Percentiles rank a stretch among this genome's conserved stretches.
These are phyloP conservation scores for Saccharomyces hybrid DNA, from an alignment of 1,139 yeast species.

Conservation along the genomic window DNA sequence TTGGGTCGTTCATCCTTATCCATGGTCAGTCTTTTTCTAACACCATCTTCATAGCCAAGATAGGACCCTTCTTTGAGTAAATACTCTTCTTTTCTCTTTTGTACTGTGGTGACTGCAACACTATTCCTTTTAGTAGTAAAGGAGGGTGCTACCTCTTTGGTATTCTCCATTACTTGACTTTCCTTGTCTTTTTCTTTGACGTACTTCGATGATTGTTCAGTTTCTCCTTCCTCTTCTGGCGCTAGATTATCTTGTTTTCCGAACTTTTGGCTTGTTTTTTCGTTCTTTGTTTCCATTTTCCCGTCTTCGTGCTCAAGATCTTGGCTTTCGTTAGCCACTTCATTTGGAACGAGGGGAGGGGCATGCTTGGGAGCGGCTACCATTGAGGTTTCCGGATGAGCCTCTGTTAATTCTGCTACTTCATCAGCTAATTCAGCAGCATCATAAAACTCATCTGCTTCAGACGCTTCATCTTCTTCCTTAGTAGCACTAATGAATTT, in stretches of 20 bases:
- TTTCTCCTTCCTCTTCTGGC: neutral
- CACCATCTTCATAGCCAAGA: constrained; percentile 81
- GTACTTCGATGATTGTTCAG: neutral
- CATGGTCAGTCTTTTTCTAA: constrained; percentile 59
- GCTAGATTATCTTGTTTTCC: neutral
- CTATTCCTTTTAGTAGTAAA: constrained; percentile 1
- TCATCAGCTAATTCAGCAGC: constrained; percentile 55
- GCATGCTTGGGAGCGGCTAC: neutral
- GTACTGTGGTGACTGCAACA: constrained; percentile 33
- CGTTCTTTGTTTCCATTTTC: neutral
- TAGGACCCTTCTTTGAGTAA: constrained; percentile 57
- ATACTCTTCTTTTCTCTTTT: constrained; percentile 37
- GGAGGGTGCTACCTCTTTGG: neutral
- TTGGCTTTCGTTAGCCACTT: constrained; percentile 15
- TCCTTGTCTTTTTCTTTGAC: neutral
- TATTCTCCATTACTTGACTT: neutral
- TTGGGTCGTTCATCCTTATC: constrained; percentile 84
- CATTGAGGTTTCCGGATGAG: neutral
- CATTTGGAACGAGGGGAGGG: constrained; percentile 9
- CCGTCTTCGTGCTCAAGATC: constrained; percentile 5
- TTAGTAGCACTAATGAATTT: constrained; percentile 41
- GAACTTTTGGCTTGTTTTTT: neutral
- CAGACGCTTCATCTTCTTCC: constrained; percentile 54
- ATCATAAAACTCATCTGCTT: constrained; percentile 76
- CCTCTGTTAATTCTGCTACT: neutral